A percentile compares a stretch with the other conserved stretches of the same genome.
phyloP scores from a whole-genome alignment of 306 rosid species.

The Pyrus pyrifolia region DNA sequence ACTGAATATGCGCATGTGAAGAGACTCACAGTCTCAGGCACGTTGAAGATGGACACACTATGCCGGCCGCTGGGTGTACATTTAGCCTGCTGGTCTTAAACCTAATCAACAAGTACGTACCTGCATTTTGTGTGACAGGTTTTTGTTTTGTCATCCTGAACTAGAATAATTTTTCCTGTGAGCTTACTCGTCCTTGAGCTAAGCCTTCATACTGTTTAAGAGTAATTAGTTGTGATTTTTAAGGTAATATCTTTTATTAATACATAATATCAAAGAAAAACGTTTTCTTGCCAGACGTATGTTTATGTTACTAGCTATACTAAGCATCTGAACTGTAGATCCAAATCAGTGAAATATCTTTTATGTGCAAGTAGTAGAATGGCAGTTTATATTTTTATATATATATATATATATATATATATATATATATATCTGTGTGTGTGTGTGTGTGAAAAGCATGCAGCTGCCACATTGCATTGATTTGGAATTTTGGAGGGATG shows the following conservation, averaged over 20 bases:
- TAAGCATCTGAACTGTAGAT: too few relatives aligned
- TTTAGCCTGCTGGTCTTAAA: not conserved
- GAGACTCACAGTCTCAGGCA: not conserved
- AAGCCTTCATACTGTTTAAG: not conserved
- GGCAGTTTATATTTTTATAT: too few relatives aligned
- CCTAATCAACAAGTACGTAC: not conserved
- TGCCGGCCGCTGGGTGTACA: not conserved
- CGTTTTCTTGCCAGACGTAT: too few relatives aligned
- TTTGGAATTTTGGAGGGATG: not conserved
- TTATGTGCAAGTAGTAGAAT: too few relatives aligned
- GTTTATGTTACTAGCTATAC: too few relatives aligned
- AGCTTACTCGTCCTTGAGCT: constrained; percentile 1
- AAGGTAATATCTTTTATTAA: too few relatives aligned
- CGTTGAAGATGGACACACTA: not conserved
- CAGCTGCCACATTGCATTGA: not conserved
- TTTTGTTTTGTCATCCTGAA: not conserved
- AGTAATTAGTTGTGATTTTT: too few relatives aligned
- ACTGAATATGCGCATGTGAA: not conserved
- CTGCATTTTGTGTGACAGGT: not conserved
- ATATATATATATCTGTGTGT: too few relatives aligned
- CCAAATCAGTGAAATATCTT: too few relatives aligned
- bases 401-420: too few relatives aligned
- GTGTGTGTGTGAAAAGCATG: too few relatives aligned
- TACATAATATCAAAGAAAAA: too few relatives aligned
- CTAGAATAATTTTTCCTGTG: not conserved